Evolutionary conservation across 2,329 filamentous ascomycete species (phyloP).

Genomic region (Sarocladiaceae sp.): DNA sequence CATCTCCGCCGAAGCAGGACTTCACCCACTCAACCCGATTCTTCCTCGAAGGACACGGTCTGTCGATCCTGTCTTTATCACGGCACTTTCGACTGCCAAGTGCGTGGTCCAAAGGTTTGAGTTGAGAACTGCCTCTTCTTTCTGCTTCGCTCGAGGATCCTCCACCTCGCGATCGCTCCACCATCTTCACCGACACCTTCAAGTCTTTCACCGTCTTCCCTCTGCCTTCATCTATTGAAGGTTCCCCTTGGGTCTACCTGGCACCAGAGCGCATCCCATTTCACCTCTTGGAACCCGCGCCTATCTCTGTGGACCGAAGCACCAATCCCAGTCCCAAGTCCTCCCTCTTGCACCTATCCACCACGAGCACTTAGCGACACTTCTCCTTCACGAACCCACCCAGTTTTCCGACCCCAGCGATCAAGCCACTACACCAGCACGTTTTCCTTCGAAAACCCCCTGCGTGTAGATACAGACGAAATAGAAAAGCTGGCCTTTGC

Average conservation of each 20-base stretch:
- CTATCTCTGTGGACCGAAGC: conserved; percentile 8
- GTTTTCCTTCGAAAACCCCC: conserved; percentile 84
- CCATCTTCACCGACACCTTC: conserved; percentile 17
- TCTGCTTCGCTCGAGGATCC: conserved; percentile 25
- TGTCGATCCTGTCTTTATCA: background rate
- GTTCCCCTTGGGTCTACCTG: conserved; percentile 7
- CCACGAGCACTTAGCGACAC: conserved; percentile 27
- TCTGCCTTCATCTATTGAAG: conserved; percentile 4
- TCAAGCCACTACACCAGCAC: conserved; percentile 70
- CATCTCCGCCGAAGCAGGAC: conserved; percentile 5
- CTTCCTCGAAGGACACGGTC: background rate
- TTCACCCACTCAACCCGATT: background rate
- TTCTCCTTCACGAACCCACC: conserved; percentile 12
- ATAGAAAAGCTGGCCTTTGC: conserved; percentile 13
- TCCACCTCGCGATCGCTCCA: conserved; percentile 27
- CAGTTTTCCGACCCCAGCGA: conserved; percentile 34
- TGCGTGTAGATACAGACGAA: conserved; percentile 68
- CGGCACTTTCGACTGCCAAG: background rate
- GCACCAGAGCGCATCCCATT: conserved; percentile 9
- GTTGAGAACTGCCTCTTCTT: conserved; percentile 31
- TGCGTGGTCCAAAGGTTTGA: conserved; percentile 26
- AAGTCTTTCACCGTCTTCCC: conserved; percentile 8
- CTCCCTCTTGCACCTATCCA: conserved; percentile 22
- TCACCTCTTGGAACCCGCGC: conserved; percentile 4
- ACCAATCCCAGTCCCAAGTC: conserved; percentile 11